phyloP scores from a whole-genome alignment of 169 alveolate genomes.

The Perkinsus chesapeaki region DNA sequence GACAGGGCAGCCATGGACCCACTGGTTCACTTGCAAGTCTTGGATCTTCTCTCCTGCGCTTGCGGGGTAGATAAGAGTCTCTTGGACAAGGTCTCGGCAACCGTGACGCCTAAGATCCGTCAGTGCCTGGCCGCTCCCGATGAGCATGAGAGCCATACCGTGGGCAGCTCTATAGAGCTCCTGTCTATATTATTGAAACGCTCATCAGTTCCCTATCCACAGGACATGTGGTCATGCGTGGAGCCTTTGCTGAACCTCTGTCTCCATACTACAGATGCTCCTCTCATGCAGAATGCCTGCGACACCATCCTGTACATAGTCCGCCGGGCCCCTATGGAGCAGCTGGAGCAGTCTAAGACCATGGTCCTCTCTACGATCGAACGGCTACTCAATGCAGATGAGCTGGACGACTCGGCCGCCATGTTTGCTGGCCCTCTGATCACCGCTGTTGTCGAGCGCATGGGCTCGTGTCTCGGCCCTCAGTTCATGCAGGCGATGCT shows the following conservation, averaged over 20 bases:
- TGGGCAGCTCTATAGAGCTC: background rate
- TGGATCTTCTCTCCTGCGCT: background rate
- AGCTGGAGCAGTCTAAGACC: background rate
- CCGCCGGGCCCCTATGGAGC: background rate
- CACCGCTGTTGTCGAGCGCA: background rate
- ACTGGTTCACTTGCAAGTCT: background rate
- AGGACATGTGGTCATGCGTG: background rate
- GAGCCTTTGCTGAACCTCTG: background rate
- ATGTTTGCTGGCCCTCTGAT: background rate
- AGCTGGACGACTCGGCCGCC: background rate
- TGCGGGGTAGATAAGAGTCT: background rate
- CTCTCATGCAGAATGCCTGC: background rate
- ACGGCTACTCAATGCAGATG: background rate
- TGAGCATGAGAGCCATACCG: background rate
- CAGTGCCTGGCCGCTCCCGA: background rate
- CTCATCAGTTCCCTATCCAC: background rate
- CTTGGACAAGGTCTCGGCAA: background rate
- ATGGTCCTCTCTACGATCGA: background rate
- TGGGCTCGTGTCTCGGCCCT: background rate
- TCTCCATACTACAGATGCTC: background rate
- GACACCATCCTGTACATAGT: background rate
- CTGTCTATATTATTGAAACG: background rate
- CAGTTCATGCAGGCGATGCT: background rate
- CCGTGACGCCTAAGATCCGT: background rate
- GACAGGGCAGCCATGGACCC: conserved; percentile 2